phyloP scores from a whole-genome alignment of 768 basidiomycete genomes.

The Hirschioporus abietinus region DNA sequence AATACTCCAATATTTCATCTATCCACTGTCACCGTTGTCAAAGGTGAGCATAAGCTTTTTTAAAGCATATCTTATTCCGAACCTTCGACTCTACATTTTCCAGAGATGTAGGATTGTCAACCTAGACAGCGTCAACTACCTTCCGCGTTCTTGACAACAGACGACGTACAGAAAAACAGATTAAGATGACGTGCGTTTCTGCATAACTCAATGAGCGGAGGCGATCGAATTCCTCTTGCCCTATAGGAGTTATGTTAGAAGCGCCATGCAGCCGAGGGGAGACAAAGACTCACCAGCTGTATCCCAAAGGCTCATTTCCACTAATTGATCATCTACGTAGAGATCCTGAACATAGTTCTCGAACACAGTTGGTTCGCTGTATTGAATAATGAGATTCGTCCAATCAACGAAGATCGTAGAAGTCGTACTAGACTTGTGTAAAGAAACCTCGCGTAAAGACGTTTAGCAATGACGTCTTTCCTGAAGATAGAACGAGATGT shows the following conservation, averaged over 20 bases:
- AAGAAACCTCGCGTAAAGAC: conserved; percentile 91
- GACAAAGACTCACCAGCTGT: conserved; percentile 70
- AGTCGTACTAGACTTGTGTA: conserved; percentile 83
- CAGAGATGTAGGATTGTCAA: conserved; percentile 91
- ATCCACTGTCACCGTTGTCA: conserved; percentile 60
- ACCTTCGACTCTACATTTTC: conserved; percentile 97
- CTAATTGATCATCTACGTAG: conserved; percentile 76
- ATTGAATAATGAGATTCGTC: background rate
- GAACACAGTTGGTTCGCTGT: conserved; percentile 89
- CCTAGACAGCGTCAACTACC: conserved; percentile 34
- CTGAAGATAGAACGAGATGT: conserved; percentile 27
- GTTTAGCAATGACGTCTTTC: conserved; percentile 81
- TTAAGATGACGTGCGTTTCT: conserved; percentile 93
- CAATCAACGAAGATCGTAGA: background rate
- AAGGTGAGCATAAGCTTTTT: conserved; percentile 1
- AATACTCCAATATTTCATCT: conserved; percentile 87
- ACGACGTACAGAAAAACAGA: conserved; percentile 83
- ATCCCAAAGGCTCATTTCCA: conserved; percentile 95
- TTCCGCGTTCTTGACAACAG: background rate
- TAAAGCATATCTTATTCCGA: conserved; percentile 9
- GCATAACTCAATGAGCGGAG: conserved; percentile 93
- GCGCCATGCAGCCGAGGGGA: conserved; percentile 6
- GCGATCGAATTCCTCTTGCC: conserved; percentile 94
- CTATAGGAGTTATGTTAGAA: conserved; percentile 34
- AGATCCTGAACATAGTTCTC: conserved; percentile 96